phyloP scores from a whole-genome alignment of 768 basidiomycete species.

The Leccinum incarnatum region DNA sequence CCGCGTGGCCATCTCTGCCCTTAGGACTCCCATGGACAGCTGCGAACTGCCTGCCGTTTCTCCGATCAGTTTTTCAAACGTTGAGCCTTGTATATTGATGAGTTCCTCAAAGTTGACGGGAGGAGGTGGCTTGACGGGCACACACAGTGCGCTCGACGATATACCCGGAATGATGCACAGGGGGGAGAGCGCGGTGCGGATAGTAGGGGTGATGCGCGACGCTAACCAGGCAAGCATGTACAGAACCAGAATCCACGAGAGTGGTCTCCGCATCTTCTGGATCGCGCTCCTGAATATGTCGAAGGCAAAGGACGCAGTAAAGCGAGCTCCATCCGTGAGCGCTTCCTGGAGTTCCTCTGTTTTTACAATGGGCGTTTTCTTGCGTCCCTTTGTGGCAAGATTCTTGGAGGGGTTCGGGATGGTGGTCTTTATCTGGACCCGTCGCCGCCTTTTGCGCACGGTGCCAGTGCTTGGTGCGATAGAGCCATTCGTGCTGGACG shows the following conservation, averaged over 20 bases:
- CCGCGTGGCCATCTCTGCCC: slow-evolving; percentile 71
- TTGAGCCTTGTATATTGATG: slow-evolving; percentile 55
- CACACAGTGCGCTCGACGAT: slow-evolving; percentile 47
- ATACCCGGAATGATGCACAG: slow-evolving; percentile 63
- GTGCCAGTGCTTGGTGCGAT: slow-evolving; percentile 7
- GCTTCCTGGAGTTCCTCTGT: slow-evolving; percentile 24
- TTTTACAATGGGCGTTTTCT: slow-evolving; percentile 29
- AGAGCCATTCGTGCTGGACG: slow-evolving; percentile 6
- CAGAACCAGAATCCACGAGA: slow-evolving; percentile 51
- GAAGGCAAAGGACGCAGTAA: slow-evolving; percentile 39
- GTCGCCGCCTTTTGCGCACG: slow-evolving; percentile 30
- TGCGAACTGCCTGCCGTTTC: slow-evolving; percentile 56
- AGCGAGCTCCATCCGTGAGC: slow-evolving; percentile 23
- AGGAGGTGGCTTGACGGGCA: slow-evolving; percentile 20
- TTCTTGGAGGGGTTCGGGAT: slow-evolving; percentile 18
- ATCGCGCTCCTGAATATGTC: slow-evolving; percentile 50
- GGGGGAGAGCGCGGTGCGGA: slow-evolving; percentile 52
- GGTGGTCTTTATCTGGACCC: slow-evolving; percentile 18
- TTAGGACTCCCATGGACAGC: slow-evolving; percentile 67
- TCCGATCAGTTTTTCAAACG: slow-evolving; percentile 61
- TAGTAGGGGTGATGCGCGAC: slow-evolving; percentile 37
- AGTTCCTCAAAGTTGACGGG: slow-evolving; percentile 60
- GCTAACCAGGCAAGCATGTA: slow-evolving; percentile 49
- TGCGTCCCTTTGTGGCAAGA: slow-evolving; percentile 22
- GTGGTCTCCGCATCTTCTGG: slow-evolving; percentile 50